Base-by-base conservation (phyloP, 1,284 basidiomycete genomes). In the Bjerkandera adusta region DNA sequence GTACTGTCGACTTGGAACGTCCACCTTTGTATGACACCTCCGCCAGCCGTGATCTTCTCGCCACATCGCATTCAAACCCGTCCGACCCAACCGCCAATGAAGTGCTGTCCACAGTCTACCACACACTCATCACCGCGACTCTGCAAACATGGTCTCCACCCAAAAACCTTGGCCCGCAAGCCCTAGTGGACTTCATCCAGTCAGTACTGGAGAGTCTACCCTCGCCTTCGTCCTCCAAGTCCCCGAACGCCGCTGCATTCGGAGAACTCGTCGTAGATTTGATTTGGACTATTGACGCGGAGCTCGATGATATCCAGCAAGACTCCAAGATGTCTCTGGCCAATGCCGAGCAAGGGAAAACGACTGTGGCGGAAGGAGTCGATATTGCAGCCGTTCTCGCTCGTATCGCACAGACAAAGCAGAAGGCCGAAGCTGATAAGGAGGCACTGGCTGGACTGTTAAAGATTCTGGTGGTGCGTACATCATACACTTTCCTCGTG, bases 281-380 rank as follows among this genome's bases (percentile, higher is more conserved):
- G 56, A 69, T 90, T 34, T 92, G 89, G 89, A 74, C 85, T 20
- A 62, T 88, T 42, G 89, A 92, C 62, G 71, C 77, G 25, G 79
- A 85, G 53, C 63, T 92, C 49, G 89, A 92, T 49, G 88, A 91
- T 56, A 61, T 81, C 33, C 53, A 84, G 36, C 62, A 63, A 6
- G 84, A 88, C 55, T 73, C 75, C 33, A 85, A 78, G 59, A 55
- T 57, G 11, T 59, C 68, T 24, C 61, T 74, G 13, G 52, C 56
- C 35, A 45, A 39, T 16, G 56, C 52, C 16, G 59, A 60, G 30
- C 51, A 59, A 36, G 56, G 57, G 24, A 53, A 52, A 16, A 43
- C 42, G 43, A 43, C 51, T 41, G 47, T 53, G 20, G 45, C 43
- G 26, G 44, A 49, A 18, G 54, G 32, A 49, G 57, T 48, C 37